Conservation (phyloP, 1,139 yeast genomes). For the Hemisphaericaspora xylanilytica region DNA sequence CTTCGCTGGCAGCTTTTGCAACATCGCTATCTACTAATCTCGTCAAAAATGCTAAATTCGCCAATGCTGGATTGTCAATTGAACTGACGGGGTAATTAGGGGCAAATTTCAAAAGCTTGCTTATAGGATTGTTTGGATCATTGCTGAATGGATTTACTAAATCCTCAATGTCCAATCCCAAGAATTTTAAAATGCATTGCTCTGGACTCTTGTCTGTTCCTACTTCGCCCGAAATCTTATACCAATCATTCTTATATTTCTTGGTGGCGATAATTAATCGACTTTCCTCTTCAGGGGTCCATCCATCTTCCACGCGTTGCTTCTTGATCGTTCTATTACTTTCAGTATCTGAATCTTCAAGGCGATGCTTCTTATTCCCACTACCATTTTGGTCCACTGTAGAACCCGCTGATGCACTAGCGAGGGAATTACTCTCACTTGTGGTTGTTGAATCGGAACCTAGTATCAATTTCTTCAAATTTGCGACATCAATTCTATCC, state of each 20-base stretch:
- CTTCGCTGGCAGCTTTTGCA: constrained; percentile 75
- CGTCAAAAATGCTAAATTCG: constrained; percentile 83
- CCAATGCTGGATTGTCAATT: constrained; percentile 88
- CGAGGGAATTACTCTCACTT: background rate
- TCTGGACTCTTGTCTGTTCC: constrained; percentile 66
- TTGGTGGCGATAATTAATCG: constrained; percentile 62
- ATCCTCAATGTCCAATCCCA: constrained; percentile 83
- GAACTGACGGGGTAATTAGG: constrained; percentile 81
- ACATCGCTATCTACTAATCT: constrained; percentile 84
- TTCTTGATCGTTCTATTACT: constrained; percentile 24
- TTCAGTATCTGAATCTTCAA: constrained; percentile 8
- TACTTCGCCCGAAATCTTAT: constrained; percentile 60
- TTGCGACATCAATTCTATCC: constrained; percentile 53
- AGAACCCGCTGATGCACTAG: constrained; percentile 6
- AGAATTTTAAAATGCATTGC: constrained; percentile 76
- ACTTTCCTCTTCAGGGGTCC: constrained; percentile 64
- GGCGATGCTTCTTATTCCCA: constrained; percentile 7
- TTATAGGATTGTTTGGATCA: constrained; percentile 32
- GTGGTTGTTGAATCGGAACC: constrained; percentile 1
- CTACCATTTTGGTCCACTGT: constrained; percentile 8
- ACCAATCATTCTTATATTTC: constrained; percentile 69
- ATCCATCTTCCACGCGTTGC: constrained; percentile 44
- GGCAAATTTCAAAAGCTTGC: constrained; percentile 69
- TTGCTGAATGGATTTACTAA: constrained; percentile 52
- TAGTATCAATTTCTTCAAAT: constrained; percentile 51